Evolutionary conservation across 176 grass and related monocot genomes (phyloP), one percentile per base, ranked within the genome.

Genomic region (Cymbopogon citratus): DNA sequence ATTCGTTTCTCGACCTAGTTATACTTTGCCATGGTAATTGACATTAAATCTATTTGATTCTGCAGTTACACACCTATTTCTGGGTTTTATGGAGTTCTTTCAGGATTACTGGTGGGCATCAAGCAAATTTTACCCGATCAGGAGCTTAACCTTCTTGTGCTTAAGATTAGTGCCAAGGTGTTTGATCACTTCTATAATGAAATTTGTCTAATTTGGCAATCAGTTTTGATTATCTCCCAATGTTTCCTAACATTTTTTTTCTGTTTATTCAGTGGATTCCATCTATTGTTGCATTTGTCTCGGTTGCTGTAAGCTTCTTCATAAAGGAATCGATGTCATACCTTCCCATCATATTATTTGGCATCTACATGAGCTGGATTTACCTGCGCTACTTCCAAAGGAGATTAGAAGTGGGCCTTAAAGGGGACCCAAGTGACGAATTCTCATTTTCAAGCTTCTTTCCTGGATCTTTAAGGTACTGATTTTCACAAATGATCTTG

Each of bases 61-160:
- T 60, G 63, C 84, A 97, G 91, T 63, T 97, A 97, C 51, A 91
- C 91, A 59, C 91, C 94, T 33, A 49, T 97, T 79, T 93, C 91
- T 89, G 94, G 94, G 43, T 97, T 97, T 82, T 77, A 93, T 84
- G 94, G 94, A 83, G 75, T 91, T 82, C 83, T 97, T 85, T 89
- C 94, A 70, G 94, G 94, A 87, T 87, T 93, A 67, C 78, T 97
- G 18, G 94, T 97, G 25, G 94, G 86, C 60, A 88, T 91, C 79
- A 97, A 97, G 41, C 91, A 97, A 87, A 87, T 89, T 89, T 79
- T 97, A 89, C 94, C 94, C 67, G 91, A 97, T 86, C 88, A 89
- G 52, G 94, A 97, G 56, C 41, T 94, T 48, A 63, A 63, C 54
- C 67, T 88, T 85, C 46, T 87, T 81, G 36, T 87, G 78, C 9